Base-by-base conservation (phyloP, 2,329 filamentous ascomycete species). In the Colletotrichum sp. region DNA sequence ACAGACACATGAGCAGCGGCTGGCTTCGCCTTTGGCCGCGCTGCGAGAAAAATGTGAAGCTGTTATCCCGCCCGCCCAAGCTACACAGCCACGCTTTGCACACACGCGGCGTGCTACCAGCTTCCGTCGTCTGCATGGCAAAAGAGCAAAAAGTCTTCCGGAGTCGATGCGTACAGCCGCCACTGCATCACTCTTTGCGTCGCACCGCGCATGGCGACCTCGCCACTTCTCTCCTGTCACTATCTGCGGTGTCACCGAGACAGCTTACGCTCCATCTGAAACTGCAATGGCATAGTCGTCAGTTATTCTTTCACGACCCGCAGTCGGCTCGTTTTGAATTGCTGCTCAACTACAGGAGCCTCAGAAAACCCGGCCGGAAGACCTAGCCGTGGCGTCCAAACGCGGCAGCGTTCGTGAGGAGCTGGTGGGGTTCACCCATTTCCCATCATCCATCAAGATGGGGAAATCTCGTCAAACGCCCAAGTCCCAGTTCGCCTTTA, bases 101-200 rank as follows among this genome's bases (percentile, higher is more conserved):
- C 81, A 80, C 81, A 80, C 80, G 80, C 78, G 74, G 76, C 78
- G 83, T 84, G 79, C 77, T 58, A 85, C 83, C 62, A 58, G 48
- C 56, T 71, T 70, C 77, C 79, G 78, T 77, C 78, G 16, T 78
- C 80, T 79, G 78, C 80, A 79, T 80, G 79, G 76, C 78, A 79
- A 78, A 79, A 79, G 79, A 80, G 79, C 79, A 68, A 76, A 77
- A 77, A 62, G 70, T 76, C 71, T 76, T 81, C 83, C 83, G 82
- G 82, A 82, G 80, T 82, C 82, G 78, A 81, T 82, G 83, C 82
- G 81, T 77, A 82, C 80, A 83, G 78, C 83, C 82, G 82, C 68
- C 75, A 64, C 73, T 52, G 67, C 70, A 69, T 79, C 78, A 78
- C 56, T 43, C 79, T 76, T 76, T 70, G 77, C 77, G 80, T 80